Conservation (phyloP, 202 grass and related monocot genomes). For the Schoenoplectus triqueter region DNA sequence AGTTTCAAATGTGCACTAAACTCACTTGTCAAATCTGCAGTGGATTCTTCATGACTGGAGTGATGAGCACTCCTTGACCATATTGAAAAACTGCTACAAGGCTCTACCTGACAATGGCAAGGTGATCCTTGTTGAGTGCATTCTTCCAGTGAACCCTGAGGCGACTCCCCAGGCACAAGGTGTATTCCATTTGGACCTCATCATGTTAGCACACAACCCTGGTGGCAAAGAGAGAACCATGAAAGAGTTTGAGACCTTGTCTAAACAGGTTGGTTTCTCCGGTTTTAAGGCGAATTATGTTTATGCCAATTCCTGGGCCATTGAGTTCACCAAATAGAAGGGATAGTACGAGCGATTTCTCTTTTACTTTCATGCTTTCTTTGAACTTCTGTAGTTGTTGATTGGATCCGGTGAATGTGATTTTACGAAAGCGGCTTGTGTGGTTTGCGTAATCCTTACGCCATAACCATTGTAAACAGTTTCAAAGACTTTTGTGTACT, state of each 20-base stretch:
- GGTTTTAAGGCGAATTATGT: constrained; percentile 56
- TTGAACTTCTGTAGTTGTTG: constrained; percentile 8
- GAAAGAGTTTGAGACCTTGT: constrained; percentile 63
- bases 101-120: constrained; percentile 70
- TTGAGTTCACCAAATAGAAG: constrained; percentile 81
- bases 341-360: not conserved
- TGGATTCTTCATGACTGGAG: constrained; percentile 88
- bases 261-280: constrained; percentile 48
- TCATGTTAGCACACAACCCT: constrained; percentile 80
- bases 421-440: constrained; percentile 19
- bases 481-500: not conserved
- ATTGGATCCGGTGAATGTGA: constrained; percentile 20
- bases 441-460: constrained; percentile 25
- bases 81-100: constrained; percentile 76
- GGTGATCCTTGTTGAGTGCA: constrained; percentile 66
- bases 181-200: constrained; percentile 65
- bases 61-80: constrained; percentile 57
- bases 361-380: not conserved
- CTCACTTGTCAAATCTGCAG: constrained; percentile 37
- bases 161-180: constrained; percentile 45
- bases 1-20: not conserved
- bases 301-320: constrained; percentile 55
- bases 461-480: constrained; percentile 21
- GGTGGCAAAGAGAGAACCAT: constrained; percentile 74
- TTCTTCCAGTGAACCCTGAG: constrained; percentile 59